phyloP scores from a whole-genome alignment of 805 yeast genomes.

The Cyberlindnera samutprakarnensis region DNA sequence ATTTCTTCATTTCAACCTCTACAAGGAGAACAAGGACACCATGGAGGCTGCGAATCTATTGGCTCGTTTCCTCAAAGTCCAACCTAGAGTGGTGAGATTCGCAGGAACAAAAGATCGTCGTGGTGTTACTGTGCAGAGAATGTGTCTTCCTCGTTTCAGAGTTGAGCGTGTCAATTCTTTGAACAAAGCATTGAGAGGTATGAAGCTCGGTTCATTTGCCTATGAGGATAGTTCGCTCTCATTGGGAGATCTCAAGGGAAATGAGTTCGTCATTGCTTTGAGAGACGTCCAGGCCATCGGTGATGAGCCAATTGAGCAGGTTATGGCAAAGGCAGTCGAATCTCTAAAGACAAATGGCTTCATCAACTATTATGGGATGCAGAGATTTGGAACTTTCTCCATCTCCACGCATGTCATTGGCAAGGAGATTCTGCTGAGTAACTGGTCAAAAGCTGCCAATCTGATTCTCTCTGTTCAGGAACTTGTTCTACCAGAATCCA shows the following conservation, averaged over 20 bases:
- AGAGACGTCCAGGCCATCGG: conserved; percentile 53
- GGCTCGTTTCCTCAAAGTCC: conserved; percentile 65
- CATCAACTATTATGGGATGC: conserved; percentile 96
- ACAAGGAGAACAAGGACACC: conserved; percentile 94
- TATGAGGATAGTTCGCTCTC: conserved; percentile 56
- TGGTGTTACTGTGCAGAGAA: conserved; percentile 86
- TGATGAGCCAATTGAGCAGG: conserved; percentile 32
- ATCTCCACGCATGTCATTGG: conserved; percentile 89
- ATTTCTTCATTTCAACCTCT: conserved; percentile 69
- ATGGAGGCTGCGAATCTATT: conserved; percentile 86
- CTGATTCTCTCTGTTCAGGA: conserved; percentile 81
- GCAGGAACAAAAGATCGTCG: conserved; percentile 98
- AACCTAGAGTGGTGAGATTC: conserved; percentile 62
- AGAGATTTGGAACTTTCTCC: conserved; percentile 94
- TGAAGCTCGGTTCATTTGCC: conserved; percentile 69
- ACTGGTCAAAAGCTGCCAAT: conserved; percentile 78
- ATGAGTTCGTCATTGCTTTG: conserved; percentile 79
- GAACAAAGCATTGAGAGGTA: conserved; percentile 70
- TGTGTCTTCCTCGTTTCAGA: conserved; percentile 60
- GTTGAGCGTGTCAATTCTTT: conserved; percentile 70
- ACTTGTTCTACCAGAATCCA: conserved; percentile 72
- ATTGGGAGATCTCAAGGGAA: conserved; percentile 83
- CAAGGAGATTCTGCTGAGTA: conserved; percentile 53
- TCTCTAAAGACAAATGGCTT: conserved; percentile 66
- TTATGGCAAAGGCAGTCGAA: conserved; percentile 44